Evolutionary conservation across 208 protist species (phyloP), one percentile per base, ranked within the genome.

Genomic region (Trypanosoma mega): DNA sequence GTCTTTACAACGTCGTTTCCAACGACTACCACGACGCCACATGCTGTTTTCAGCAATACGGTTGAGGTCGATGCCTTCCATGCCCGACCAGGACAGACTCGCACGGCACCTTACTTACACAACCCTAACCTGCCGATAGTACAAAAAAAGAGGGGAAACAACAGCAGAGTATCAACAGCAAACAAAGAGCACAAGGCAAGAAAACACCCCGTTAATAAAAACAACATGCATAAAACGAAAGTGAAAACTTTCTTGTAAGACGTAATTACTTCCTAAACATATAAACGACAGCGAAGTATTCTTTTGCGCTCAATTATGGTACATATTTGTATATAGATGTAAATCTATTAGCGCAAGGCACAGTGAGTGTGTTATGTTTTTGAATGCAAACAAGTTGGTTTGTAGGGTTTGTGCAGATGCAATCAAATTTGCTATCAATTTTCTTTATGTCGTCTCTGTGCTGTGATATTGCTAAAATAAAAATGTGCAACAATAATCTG

Each of bases 141-240:
- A 30, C 16, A 9, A 66, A 59, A 12, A 61, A n/a, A 45, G 16
- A 69, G 16, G 43, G 3, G 27, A n/a, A 29, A 37, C 50, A 52
- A 23, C 27, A 63, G 60, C 23, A 50, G 51, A 47, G 34, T 52
- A 41, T 31, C 3, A 20, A 39, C 9, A 33, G 30, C 14, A 56
- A 56, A 21, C 53, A 57, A n/a, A 23, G 8, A 31, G 14, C 6
- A 30, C 6, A 24, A 14, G 12, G 45, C 6, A 24, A 50, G 23
- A 14, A 6, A 50, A 31, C 26, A n/a, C 6, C 12, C 6, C 34
- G 8, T 77, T 75, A 27, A 52, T 53, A 12, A 61, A 57, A n/a
- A 68, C 54, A 0, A 48, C 50, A 34, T 75, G 62, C 9, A 39
- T 12, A 39, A 12, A 16, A 16, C 12, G 12, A 6, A 39, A 6